Percentiles rank a stretch among this genome's conserved stretches.
Conservation (phyloP, 768 basidiomycete species). For the Lentinula lateritia region DNA sequence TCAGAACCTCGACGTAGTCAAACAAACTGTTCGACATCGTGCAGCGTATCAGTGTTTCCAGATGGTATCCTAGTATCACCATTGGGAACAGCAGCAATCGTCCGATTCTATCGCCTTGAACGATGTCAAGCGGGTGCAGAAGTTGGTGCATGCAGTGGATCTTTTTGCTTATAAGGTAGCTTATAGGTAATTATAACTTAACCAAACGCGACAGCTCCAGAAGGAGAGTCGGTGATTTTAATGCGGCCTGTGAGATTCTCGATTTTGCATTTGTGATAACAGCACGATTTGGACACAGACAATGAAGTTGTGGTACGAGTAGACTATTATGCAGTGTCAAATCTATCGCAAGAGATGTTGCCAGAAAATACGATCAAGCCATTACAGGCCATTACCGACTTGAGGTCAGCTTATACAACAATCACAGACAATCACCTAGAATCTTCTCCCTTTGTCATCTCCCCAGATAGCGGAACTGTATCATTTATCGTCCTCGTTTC, state of each 20-base stretch:
- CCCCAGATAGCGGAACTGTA: constrained; percentile 92
- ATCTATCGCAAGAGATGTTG: background rate
- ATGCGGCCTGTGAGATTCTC: constrained; percentile 94
- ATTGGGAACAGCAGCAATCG: constrained; percentile 28
- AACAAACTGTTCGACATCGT: too few species aligned
- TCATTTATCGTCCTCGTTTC: constrained; percentile 87
- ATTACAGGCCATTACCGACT: constrained; percentile 64
- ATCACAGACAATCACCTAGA: too few species aligned
- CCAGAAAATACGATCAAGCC: constrained; percentile 93
- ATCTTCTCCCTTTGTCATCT: constrained; percentile 84
- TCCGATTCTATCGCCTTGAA: constrained; percentile 73
- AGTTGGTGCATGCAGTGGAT: constrained; percentile 45
- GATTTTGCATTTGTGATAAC: constrained; percentile 87
- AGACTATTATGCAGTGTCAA: constrained; percentile 69
- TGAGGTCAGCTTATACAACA: constrained; percentile 52
- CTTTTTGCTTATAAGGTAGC: constrained; percentile 50
- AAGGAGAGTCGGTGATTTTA: constrained; percentile 69
- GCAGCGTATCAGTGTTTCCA: too few species aligned
- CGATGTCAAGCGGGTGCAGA: constrained; percentile 63
- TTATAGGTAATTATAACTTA: constrained; percentile 40
- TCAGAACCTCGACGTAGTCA: too few species aligned
- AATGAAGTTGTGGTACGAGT: constrained; percentile 70
- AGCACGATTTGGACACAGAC: constrained; percentile 39
- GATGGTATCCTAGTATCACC: too few species aligned
- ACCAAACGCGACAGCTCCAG: constrained; percentile 36